Evolutionary conservation across 345 rosid species (phyloP), one percentile per base, ranked within the genome.

Genomic region (Brassica cretica): DNA sequence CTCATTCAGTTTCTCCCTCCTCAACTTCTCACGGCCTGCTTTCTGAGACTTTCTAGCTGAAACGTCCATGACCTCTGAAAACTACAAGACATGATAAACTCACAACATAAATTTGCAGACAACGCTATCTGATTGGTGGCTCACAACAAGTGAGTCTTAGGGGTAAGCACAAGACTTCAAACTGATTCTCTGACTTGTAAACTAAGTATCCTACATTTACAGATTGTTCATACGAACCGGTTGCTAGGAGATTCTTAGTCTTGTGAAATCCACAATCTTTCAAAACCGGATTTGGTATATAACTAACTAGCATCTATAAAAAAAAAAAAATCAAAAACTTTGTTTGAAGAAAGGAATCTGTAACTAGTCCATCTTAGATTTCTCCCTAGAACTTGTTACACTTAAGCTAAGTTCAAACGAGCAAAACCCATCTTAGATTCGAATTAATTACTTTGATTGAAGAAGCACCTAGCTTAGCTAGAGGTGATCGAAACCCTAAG

Each of bases 1-100:
- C 63, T 94, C 97, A 68, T 92, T 94, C 10, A 94, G 87, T 19
- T 94, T 83, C 76, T 94, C 97, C 84, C 98, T 89, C 82, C 98
- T 88, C 86, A 92, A 68, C 80, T 90, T 94, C 79, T 94, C 98
- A 0, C 98, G 88, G 69, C 89, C 98, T 16, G 98, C 97, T 78
- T 94, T 94, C 81, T 92, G 97, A 24, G 81, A 82, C 83, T 86
- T 94, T 58, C 94, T 86, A 8, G 87, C 88, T 65, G 89, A 81
- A 14, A 66, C 61, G 69, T 86, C 89, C 83, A 85, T 86, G 59
- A 64, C 63, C 67, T 85, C 2, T 63, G 7, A 11, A 21, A 21
- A 21, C 24, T 21, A 21, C 24, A 21, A 21, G 24, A 21, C 24
- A 21, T 21, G 24, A 21, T 21, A 21, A 21, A 21, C 24, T 21